Evolutionary conservation across 2,329 filamentous ascomycete genomes (phyloP).

Genomic region (Apiospora saccharicola): DNA sequence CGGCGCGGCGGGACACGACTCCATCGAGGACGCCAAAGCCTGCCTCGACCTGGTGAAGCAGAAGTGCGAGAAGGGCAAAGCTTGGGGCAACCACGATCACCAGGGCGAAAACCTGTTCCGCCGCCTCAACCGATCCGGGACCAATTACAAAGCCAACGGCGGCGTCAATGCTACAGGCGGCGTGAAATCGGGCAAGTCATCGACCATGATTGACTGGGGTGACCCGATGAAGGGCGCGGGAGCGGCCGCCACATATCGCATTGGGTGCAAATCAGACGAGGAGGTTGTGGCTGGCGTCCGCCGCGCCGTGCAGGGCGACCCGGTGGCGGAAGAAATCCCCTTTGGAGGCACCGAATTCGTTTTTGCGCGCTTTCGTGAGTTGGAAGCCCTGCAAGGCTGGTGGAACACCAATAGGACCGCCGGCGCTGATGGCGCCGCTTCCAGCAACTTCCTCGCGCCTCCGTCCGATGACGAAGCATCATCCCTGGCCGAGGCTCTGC

Average conservation of each 20-base stretch:
- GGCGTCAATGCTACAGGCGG: conserved; percentile 64
- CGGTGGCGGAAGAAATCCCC: conserved; percentile 63
- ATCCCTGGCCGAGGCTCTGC: conserved; percentile 55
- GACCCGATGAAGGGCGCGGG: conserved; percentile 70
- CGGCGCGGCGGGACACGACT: conserved; percentile 76
- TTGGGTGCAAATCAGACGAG: conserved; percentile 66
- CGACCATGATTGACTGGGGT: conserved; percentile 89
- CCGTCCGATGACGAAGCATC: conserved; percentile 29
- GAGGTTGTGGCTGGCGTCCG: conserved; percentile 63
- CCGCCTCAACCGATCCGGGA: conserved; percentile 72
- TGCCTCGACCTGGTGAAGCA: conserved; percentile 93
- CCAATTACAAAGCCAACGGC: conserved; percentile 67
- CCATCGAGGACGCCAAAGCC: conserved; percentile 88
- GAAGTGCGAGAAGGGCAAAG: conserved; percentile 91
- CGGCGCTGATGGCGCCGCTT: conserved; percentile 43
- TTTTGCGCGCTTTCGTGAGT: conserved; percentile 70
- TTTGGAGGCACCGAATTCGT: conserved; percentile 71
- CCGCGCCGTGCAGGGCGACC: conserved; percentile 66
- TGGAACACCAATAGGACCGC: conserved; percentile 66
- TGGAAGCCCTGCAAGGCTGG: conserved; percentile 72
- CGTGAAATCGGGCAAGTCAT: conserved; percentile 64
- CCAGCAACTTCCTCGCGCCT: conserved; percentile 42
- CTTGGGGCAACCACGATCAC: conserved; percentile 82
- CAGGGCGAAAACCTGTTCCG: conserved; percentile 90
- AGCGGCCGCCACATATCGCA: conserved; percentile 61